These are phyloP conservation scores for Hypocreales sp. DNA, from an alignment of 2,329 filamentous ascomycete genomes.

Conservation along the genomic window DNA sequence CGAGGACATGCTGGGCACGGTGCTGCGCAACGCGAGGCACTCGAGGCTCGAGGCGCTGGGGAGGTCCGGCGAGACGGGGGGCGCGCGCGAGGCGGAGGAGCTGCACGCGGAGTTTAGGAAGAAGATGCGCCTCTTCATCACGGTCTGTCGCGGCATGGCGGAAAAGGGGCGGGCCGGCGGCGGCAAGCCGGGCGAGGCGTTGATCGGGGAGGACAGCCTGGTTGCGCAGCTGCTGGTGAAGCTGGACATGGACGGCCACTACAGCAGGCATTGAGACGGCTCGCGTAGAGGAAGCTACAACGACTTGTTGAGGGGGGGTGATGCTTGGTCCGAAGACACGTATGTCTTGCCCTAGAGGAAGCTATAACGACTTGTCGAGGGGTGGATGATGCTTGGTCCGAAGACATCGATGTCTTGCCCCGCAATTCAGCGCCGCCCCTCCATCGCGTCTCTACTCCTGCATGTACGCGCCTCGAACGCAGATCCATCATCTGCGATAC, in stretches of 20 bases:
- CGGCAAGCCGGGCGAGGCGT: slow-evolving; percentile 13
- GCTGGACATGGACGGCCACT: slow-evolving; percentile 58
- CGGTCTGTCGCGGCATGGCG: slow-evolving; percentile 50
- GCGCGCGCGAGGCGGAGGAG: slow-evolving; percentile 13
- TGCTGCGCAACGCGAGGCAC: slow-evolving; percentile 55
- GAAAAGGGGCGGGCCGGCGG: slow-evolving; percentile 38
- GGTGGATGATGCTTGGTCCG: no score
- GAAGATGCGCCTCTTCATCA: slow-evolving; percentile 60
- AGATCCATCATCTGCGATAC: no score
- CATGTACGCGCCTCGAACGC: no score
- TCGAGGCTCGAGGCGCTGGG: slow-evolving; percentile 23
- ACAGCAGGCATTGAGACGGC: no score
- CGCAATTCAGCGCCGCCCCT: no score
- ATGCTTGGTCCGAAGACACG: no score
- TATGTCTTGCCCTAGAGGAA: no score
- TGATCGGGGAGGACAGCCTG: slow-evolving; percentile 34
- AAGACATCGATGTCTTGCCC: no score
- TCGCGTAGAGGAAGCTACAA: no score
- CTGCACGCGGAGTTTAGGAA: slow-evolving; percentile 54
- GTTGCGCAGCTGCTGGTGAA: slow-evolving; percentile 53
- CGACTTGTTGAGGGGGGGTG: no score
- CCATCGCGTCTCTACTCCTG: no score
- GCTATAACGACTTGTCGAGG: no score
- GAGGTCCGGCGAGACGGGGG: slow-evolving; percentile 6
- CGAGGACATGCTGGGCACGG: slow-evolving; percentile 57